A percentile compares a stretch with the other conserved stretches of the same genome.
Evolutionary conservation across 2,329 filamentous ascomycete genomes (phyloP).

Genomic region (Epichloe brachyelytri): DNA sequence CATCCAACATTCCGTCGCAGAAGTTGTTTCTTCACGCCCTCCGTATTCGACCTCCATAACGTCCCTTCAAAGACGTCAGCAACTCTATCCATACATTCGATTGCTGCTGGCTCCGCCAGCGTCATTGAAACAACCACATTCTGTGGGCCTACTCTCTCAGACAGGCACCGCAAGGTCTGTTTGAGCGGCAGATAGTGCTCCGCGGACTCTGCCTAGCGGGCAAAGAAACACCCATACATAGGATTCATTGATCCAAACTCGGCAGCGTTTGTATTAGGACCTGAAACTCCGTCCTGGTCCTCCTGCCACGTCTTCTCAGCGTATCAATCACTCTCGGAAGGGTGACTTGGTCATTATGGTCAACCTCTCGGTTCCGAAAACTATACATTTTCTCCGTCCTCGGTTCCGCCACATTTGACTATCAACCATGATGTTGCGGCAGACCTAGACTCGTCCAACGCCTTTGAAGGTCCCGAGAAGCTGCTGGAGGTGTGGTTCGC

Average conservation of each 20-base stretch:
- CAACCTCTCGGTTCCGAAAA: conserved; percentile 66
- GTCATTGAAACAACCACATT: conserved; percentile 45
- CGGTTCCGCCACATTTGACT: conserved; percentile 77
- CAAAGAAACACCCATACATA: conserved; percentile 11
- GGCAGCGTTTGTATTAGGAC: neutral
- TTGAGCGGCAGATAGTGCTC: conserved; percentile 97
- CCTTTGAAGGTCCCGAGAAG: conserved; percentile 97
- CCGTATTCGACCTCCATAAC: conserved; percentile 86
- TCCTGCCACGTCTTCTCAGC: neutral
- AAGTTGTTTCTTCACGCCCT: conserved; percentile 73
- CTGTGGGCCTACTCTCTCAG: conserved; percentile 97
- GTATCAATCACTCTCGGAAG: neutral
- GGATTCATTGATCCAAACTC: neutral
- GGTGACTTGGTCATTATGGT: conserved; percentile 45
- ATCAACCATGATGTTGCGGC: conserved; percentile 93
- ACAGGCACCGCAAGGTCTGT: conserved; percentile 89
- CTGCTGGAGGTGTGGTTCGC: conserved; percentile 97
- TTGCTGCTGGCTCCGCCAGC: conserved; percentile 87
- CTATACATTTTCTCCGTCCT: conserved; percentile 72
- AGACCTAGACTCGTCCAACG: conserved; percentile 87
- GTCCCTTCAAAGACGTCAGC: conserved; percentile 54
- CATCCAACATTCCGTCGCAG: conserved; percentile 78
- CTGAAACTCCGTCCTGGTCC: neutral
- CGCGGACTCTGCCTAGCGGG: conserved; percentile 46
- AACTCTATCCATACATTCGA: conserved; percentile 23